A percentile compares a stretch with the other conserved stretches of the same genome.
Evolutionary conservation across 768 basidiomycete species (phyloP).

Genomic region (Lactifluus volemus): DNA sequence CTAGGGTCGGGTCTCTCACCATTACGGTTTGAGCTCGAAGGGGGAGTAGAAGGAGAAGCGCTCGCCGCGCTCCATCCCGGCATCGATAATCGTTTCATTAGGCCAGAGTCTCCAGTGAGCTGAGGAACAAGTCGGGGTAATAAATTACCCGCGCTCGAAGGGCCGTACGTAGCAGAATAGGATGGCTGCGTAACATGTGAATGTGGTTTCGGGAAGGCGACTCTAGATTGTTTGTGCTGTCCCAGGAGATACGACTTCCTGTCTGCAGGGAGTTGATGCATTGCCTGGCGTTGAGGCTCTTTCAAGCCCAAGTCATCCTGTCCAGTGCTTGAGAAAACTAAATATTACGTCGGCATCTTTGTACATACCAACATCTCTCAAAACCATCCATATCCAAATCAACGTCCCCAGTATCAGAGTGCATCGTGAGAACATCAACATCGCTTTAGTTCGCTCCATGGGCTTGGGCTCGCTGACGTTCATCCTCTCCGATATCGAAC

Average conservation of each 20-base stretch:
- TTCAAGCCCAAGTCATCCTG: constrained; percentile 70
- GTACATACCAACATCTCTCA: constrained; percentile 60
- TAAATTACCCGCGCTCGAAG: constrained; percentile 47
- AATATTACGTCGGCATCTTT: background rate
- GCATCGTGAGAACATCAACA: constrained; percentile 25
- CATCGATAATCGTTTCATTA: constrained; percentile 62
- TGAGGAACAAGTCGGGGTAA: constrained; percentile 65
- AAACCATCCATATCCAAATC: constrained; percentile 42
- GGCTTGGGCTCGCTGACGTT: constrained; percentile 68
- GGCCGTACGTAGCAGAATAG: constrained; percentile 47
- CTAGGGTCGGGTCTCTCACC: constrained; percentile 32
- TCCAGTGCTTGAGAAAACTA: constrained; percentile 7
- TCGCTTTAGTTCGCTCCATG: constrained; percentile 32
- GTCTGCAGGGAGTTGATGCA: constrained; percentile 51
- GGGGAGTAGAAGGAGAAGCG: constrained; percentile 30
- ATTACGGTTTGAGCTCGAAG: constrained; percentile 28
- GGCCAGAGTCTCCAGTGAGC: constrained; percentile 58
- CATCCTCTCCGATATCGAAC: constrained; percentile 31
- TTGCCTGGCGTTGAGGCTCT: constrained; percentile 53
- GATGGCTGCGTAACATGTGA: constrained; percentile 27
- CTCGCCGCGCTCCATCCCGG: constrained; percentile 45
- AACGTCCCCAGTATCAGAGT: constrained; percentile 24
- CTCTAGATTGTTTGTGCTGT: constrained; percentile 40
- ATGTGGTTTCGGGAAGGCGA: constrained; percentile 25
- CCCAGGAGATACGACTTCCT: constrained; percentile 61